These are phyloP conservation scores for Neoarthrinium moseri DNA, from an alignment of 2,329 filamentous ascomycete genomes.

Conservation along the genomic window DNA sequence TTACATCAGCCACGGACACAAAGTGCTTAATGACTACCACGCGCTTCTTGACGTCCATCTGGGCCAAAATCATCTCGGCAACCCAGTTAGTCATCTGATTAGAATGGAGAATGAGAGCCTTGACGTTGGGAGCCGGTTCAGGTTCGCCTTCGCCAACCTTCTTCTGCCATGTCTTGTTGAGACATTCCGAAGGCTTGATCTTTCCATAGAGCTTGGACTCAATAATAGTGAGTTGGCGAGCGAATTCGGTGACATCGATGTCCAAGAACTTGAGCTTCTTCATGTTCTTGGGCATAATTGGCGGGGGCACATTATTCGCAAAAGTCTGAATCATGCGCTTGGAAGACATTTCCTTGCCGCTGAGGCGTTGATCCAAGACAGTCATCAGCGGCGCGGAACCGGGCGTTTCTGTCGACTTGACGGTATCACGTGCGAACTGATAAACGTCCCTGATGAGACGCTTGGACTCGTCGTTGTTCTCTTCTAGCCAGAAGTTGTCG, in stretches of 20 bases:
- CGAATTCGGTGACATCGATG: slow-evolving; percentile 94
- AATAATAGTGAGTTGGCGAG: slow-evolving; percentile 95
- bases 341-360: slow-evolving; percentile 81
- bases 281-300: slow-evolving; percentile 98
- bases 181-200: slow-evolving; percentile 91
- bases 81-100: slow-evolving; percentile 99
- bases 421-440: slow-evolving; percentile 85
- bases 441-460: slow-evolving; percentile 86
- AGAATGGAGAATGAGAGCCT: slow-evolving; percentile 93
- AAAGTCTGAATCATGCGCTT: slow-evolving; percentile 86
- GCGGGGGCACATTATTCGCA: slow-evolving; percentile 76
- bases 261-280: slow-evolving; percentile 98
- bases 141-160: slow-evolving; percentile 79
- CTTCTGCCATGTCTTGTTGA: slow-evolving; percentile 99
- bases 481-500: slow-evolving; percentile 98
- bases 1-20: slow-evolving; percentile 90
- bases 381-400: slow-evolving; percentile 82
- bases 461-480: slow-evolving; percentile 77
- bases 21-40: slow-evolving; percentile 99
- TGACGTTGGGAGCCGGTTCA: slow-evolving; percentile 90
- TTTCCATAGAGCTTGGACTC: slow-evolving; percentile 93
- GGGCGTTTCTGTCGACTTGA: slow-evolving; percentile 90
- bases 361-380: slow-evolving; percentile 83
- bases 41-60: slow-evolving; percentile 91
- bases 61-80: slow-evolving; percentile 95